Evolutionary conservation across 345 rosid genomes (phyloP), one percentile per base, ranked within the genome.

Genomic region (Aquilaria yunnanensis): DNA sequence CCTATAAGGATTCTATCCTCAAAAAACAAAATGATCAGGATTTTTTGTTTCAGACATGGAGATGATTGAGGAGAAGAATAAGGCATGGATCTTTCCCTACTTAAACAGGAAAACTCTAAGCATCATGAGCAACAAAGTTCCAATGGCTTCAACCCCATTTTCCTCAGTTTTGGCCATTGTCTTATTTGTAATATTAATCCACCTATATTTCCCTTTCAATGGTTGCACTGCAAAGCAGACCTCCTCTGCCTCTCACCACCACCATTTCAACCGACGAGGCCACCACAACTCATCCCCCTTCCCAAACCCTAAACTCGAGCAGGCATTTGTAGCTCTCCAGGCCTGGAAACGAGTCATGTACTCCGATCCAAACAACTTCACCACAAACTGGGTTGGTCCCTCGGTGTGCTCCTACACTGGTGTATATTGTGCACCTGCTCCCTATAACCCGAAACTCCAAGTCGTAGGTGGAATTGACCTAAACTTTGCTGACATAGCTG

Each of bases 391-490:
- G 98, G 64, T 71, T 16, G 96, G 98, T 32, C 79, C 82, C 10
- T 68, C 82, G 7, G 96, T 92, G 2, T 92, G 96, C 81, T 77
- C 61, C 50, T 92, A 89, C 72, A 59, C 43, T 1, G 96, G 96
- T 12, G 52, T 92, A 51, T 89, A 72, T 60, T 92, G 96, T 33
- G 74, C 91, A 6, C 34, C 80, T 29, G 68, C 88, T 66, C 74
- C 72, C 29, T 72, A 87, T 58, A 80, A 92, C 59, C 69, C 68
- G 7, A 33, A 72, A 56, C 68, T 71, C 52, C 67, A 50, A 65
- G 98, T 84, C 52, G 91, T 92, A 46, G 85, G 91, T 1, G 92
- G 86, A 10, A 74, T 92, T 34, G 96, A 92, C 76, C 86, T 92
- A 48, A 89, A 92, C 70, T 75, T 47, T 2, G 89, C 74, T 23